Conservation (phyloP, 139 green algal species). For the Pseudopediastrum boryanum region DNA sequence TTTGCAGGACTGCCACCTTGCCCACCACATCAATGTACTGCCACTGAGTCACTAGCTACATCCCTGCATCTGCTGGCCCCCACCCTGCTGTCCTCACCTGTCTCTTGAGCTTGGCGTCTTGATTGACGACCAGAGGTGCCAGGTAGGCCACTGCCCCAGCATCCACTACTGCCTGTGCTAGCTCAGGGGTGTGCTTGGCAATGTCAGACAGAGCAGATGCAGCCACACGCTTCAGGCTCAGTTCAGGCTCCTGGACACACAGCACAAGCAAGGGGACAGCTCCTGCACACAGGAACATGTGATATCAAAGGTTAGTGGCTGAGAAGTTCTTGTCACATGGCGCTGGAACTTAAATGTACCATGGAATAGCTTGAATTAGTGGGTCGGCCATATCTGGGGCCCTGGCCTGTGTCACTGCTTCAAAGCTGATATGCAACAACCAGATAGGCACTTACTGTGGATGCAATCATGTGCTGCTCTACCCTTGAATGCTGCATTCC, state of each 20-base stretch:
- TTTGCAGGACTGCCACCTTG: background rate
- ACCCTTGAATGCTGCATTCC: too few species aligned
- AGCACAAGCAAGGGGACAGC: constrained; percentile 86
- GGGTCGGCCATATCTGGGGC: too few species aligned
- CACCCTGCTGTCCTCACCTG: constrained; percentile 58
- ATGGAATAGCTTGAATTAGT: too few species aligned
- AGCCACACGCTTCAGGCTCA: constrained; percentile 84
- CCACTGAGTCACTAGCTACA: background rate
- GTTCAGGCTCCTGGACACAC: constrained; percentile 89
- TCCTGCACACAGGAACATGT: constrained; percentile 62
- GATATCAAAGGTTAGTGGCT: too few species aligned
- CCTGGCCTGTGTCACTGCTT: too few species aligned
- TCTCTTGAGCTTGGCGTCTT: constrained; percentile 88
- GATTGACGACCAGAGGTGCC: constrained; percentile 78
- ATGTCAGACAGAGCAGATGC: constrained; percentile 84
- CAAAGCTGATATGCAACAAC: too few species aligned
- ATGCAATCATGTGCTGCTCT: too few species aligned
- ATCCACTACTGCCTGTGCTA: constrained; percentile 87
- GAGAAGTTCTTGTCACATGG: too few species aligned
- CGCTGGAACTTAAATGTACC: too few species aligned
- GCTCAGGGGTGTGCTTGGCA: constrained; percentile 86
- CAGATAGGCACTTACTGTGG: too few species aligned
- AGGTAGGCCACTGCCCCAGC: constrained; percentile 84
- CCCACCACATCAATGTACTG: background rate
- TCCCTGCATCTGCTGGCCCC: background rate